These are phyloP conservation scores for Oehlia diaphana DNA, from an alignment of 192 early-diverging fungal species.

Conservation along the genomic window DNA sequence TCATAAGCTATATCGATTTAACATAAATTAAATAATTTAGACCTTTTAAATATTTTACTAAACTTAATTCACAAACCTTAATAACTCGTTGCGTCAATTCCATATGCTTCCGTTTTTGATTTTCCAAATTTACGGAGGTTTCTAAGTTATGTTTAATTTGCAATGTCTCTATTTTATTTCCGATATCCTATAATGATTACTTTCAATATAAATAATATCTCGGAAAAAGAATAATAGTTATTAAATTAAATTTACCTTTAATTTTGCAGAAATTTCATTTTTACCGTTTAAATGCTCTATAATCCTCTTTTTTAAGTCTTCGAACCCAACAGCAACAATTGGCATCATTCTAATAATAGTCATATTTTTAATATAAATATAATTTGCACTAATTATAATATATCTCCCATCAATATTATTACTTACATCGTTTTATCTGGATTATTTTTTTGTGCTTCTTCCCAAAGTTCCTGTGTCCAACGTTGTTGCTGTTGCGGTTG, in stretches of 20 bases:
- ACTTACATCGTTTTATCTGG: conserved; percentile 82
- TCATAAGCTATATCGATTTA: conserved; percentile 72
- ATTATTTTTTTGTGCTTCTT: conserved; percentile 82
- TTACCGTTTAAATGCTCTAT: conserved; percentile 70
- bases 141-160: conserved; percentile 71
- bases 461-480: conserved; percentile 65
- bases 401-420: not conserved
- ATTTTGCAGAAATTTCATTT: conserved; percentile 68
- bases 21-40: not conserved
- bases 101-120: conserved; percentile 76
- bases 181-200: conserved; percentile 50
- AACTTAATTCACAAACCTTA: conserved; percentile 42
- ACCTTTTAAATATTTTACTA: not conserved
- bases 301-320: conserved; percentile 85
- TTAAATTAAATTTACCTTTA: conserved; percentile 51
- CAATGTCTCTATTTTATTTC: conserved; percentile 56
- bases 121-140: conserved; percentile 70
- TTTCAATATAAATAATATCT: not conserved
- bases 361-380: not conserved
- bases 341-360: conserved; percentile 77
- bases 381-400: not conserved
- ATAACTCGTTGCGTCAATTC: conserved; percentile 76
- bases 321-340: conserved; percentile 87
- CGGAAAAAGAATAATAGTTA: not conserved
- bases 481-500: no score